Percentiles rank a stretch among this genome's conserved stretches.
These are phyloP conservation scores for Blepharisma undulans DNA, from an alignment of 169 alveolate genomes.

Conservation along the genomic window DNA sequence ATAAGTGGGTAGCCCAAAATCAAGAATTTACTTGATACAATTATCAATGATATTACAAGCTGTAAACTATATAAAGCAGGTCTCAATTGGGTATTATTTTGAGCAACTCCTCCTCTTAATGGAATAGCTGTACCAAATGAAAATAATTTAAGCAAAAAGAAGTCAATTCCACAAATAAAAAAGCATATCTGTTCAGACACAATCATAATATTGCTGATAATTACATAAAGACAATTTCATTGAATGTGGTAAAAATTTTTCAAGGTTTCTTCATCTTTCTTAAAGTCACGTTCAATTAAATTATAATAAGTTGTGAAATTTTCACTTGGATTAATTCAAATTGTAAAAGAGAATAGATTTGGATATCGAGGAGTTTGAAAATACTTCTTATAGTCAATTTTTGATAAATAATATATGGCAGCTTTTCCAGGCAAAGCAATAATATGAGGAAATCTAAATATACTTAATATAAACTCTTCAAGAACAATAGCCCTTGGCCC, in stretches of 20 bases:
- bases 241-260: conserved; percentile 25
- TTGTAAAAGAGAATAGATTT: neutral
- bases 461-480: conserved; percentile 38
- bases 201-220: neutral
- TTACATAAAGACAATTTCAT: neutral
- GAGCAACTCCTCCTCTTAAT: neutral
- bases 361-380: conserved; percentile 3
- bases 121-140: neutral
- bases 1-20: neutral
- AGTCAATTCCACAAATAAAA: neutral
- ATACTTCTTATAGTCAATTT: conserved; percentile 5
- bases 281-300: neutral
- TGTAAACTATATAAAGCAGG: neutral
- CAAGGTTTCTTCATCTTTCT: neutral
- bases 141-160: neutral
- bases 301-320: neutral
- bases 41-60: neutral
- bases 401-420: neutral
- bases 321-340: neutral
- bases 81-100: neutral
- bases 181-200: neutral
- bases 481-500: conserved; percentile 33
- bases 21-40: neutral
- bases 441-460: conserved; percentile 36
- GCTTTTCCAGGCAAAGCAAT: conserved; percentile 33